These are phyloP conservation scores for Pichia sp. DNA, from an alignment of 1,139 yeast genomes.

Conservation along the genomic window DNA sequence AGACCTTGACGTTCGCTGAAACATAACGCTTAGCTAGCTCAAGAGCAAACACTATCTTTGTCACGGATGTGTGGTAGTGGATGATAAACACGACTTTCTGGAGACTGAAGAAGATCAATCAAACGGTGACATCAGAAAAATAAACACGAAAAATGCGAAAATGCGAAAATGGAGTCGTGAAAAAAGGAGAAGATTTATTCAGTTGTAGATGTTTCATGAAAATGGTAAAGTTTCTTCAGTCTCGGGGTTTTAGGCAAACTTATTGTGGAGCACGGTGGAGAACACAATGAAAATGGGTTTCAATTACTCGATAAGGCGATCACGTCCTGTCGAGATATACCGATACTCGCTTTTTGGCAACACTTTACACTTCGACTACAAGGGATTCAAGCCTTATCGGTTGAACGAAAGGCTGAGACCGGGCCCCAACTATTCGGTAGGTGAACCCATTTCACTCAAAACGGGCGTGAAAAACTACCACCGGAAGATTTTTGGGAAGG, in stretches of 20 bases:
- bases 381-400: conserved; percentile 3
- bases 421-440: neutral
- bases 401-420: conserved; percentile 1
- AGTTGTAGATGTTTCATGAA: too few relatives aligned
- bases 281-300: neutral
- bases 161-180: neutral
- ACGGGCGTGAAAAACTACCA: neutral
- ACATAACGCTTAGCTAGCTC: neutral
- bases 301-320: neutral
- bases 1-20: conserved; percentile 1
- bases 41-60: too few relatives aligned
- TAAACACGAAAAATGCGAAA: too few relatives aligned
- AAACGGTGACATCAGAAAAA: neutral
- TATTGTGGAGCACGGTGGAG: neutral
- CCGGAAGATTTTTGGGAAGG: neutral
- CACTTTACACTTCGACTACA: conserved; percentile 3
- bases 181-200: neutral
- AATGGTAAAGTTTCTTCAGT: too few relatives aligned
- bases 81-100: too few relatives aligned
- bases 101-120: too few relatives aligned
- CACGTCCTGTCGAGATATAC: conserved; percentile 9
- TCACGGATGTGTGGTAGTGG: too few relatives aligned
- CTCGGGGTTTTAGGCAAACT: too few relatives aligned
- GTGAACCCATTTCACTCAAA: neutral
- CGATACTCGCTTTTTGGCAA: conserved; percentile 6